These are phyloP conservation scores for Picea glauca DNA, from an alignment of 75 land plant species.

Conservation along the genomic window DNA sequence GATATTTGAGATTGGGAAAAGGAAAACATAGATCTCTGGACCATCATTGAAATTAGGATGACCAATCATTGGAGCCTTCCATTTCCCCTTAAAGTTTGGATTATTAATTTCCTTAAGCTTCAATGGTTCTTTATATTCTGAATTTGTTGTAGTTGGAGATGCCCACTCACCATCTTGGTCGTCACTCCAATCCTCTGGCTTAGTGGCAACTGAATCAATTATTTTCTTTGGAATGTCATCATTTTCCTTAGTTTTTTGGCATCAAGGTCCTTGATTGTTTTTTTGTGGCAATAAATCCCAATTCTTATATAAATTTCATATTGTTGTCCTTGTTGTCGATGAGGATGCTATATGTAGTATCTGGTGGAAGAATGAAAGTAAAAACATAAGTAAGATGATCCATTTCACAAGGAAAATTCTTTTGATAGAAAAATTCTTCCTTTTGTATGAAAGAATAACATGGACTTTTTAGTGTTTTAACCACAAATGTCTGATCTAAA, in stretches of 20 bases:
- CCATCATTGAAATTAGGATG: slow-evolving; percentile 98
- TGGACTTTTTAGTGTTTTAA: slow-evolving; percentile 77
- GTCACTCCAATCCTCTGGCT: slow-evolving; percentile 98
- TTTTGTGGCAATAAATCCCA: slow-evolving; percentile 87
- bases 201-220: slow-evolving; percentile 54
- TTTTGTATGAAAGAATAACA: slow-evolving; percentile 65
- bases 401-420: slow-evolving; percentile 75
- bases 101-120: slow-evolving; percentile 92
- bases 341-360: slow-evolving; percentile 80
- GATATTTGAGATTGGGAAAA: slow-evolving; percentile 65
- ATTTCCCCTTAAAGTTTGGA: slow-evolving; percentile 94
- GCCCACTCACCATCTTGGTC: slow-evolving; percentile 97
- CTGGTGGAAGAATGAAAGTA: slow-evolving; percentile 75
- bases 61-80: slow-evolving; percentile 94
- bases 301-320: slow-evolving; percentile 64
- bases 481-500: slow-evolving; percentile 90
- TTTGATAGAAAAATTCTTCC: slow-evolving; percentile 62
- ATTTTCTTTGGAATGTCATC: slow-evolving; percentile 63
- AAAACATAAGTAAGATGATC: slow-evolving; percentile 95
- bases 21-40: slow-evolving; percentile 78
- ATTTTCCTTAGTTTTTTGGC: slow-evolving; percentile 79
- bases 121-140: slow-evolving; percentile 95
- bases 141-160: slow-evolving; percentile 82
- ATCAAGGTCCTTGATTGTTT: slow-evolving; percentile 73
- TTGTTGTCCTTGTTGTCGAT: slow-evolving; percentile 76